These are phyloP conservation scores for Boletellus emodensis DNA, from an alignment of 768 basidiomycete species.

Conservation along the genomic window DNA sequence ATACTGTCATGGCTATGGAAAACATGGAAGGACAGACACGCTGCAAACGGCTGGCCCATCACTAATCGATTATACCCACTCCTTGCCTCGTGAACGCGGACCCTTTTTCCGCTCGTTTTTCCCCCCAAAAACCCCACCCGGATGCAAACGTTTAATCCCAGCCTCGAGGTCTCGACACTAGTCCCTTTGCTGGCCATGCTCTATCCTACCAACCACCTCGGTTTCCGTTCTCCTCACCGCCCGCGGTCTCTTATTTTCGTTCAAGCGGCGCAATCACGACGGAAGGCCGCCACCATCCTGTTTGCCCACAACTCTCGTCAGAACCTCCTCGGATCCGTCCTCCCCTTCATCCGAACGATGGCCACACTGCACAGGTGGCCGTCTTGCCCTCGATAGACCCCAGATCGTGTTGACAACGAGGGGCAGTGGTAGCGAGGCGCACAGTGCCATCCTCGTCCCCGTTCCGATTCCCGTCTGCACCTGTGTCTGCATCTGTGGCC, in stretches of 20 bases:
- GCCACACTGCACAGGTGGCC: background rate
- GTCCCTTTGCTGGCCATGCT: background rate
- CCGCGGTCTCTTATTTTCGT: background rate
- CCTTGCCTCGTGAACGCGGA: background rate
- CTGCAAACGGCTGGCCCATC: background rate
- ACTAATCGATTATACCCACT: background rate
- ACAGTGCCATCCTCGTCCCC: too few relatives aligned
- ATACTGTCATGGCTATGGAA: too few relatives aligned
- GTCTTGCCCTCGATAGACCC: background rate
- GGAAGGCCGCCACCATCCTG: background rate
- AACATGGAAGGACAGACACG: background rate
- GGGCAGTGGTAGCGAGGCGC: background rate
- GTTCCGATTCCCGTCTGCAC: too few relatives aligned
- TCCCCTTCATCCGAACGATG: background rate
- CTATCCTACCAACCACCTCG: slow-evolving; percentile 5
- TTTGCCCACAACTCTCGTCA: background rate
- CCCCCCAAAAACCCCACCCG: background rate
- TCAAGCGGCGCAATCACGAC: too few relatives aligned
- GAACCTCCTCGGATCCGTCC: background rate
- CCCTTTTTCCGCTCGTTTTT: background rate
- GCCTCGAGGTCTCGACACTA: background rate
- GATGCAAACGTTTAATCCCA: background rate
- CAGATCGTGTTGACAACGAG: slow-evolving; percentile 1
- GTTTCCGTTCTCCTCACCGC: slow-evolving; percentile 11
- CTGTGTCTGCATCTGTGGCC: too few relatives aligned